Evolutionary conservation across 257 asterid species (phyloP).

Genomic region (Forsythia suspensa): DNA sequence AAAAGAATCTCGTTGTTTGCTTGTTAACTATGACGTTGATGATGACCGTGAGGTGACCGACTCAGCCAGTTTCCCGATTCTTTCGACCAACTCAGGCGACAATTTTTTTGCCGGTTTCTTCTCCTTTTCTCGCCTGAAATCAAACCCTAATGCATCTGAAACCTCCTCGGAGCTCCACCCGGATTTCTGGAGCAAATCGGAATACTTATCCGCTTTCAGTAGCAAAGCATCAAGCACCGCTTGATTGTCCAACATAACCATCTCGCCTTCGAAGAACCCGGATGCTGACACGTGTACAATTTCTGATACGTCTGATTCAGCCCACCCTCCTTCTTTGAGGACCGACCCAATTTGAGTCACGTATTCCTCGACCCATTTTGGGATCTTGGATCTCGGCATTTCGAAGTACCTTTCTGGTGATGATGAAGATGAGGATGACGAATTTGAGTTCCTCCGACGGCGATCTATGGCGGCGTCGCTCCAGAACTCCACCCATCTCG

Average conservation of each 20-base stretch:
- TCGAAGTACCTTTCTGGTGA: conserved; percentile 81
- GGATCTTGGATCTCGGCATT: conserved; percentile 62
- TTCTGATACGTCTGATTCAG: conserved; percentile 84
- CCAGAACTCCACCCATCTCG: conserved; percentile 99
- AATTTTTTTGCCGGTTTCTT: conserved; percentile 64
- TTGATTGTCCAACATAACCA: conserved; percentile 80
- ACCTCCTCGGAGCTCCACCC: conserved; percentile 99
- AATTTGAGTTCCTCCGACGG: conserved; percentile 66
- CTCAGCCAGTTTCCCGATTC: conserved; percentile 80
- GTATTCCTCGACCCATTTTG: conserved; percentile 88
- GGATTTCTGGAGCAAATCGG: conserved; percentile 73
- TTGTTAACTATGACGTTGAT: conserved; percentile 29
- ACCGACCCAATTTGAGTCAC: conserved; percentile 80
- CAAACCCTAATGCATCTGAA: conserved; percentile 81
- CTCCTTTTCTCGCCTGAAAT: conserved; percentile 68
- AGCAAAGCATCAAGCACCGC: conserved; percentile 83
- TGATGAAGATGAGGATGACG: conserved; percentile 69
- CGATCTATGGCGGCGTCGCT: conserved; percentile 91
- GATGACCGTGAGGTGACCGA: conserved; percentile 65
- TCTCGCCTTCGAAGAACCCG: conserved; percentile 83
- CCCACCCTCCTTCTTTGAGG: conserved; percentile 85
- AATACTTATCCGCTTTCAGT: conserved; percentile 85
- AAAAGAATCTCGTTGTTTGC: conserved; percentile 58
- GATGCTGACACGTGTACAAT: conserved; percentile 76
- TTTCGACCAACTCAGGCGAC: conserved; percentile 72